Evolutionary conservation across 2,329 filamentous ascomycete genomes (phyloP).

Genomic region (Talaromyces marneffei): DNA sequence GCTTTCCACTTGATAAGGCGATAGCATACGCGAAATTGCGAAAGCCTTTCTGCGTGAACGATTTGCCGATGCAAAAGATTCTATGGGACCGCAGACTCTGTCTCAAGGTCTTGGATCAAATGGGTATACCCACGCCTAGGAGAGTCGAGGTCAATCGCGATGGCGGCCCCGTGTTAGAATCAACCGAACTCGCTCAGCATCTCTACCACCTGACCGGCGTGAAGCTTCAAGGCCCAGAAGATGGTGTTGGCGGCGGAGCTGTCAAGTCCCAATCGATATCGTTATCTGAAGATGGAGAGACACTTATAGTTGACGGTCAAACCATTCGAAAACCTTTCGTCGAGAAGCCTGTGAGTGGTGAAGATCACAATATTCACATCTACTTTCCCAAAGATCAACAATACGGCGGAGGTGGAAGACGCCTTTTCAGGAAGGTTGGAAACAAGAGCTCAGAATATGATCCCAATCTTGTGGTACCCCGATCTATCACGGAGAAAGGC

Average conservation of each 20-base stretch:
- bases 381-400: conserved; percentile 75
- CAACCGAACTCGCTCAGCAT: conserved; percentile 71
- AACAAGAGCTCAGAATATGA: conserved; percentile 98
- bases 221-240: conserved; percentile 61
- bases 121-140: conserved; percentile 82
- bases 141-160: conserved; percentile 89
- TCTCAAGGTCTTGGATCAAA: conserved; percentile 77
- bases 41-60: conserved; percentile 96
- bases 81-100: conserved; percentile 93
- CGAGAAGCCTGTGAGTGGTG: conserved; percentile 95
- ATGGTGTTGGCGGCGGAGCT: conserved; percentile 58
- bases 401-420: conserved; percentile 79
- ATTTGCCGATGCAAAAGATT: conserved; percentile 94
- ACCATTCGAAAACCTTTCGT: conserved; percentile 88
- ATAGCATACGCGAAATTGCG: conserved; percentile 90
- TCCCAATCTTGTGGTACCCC: conserved; percentile 65
- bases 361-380: conserved; percentile 98
- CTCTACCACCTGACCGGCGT: conserved; percentile 77
- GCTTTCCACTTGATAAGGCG: conserved; percentile 93
- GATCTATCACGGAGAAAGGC: conserved; percentile 71
- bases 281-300: conserved; percentile 83
- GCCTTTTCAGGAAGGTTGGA: conserved; percentile 92
- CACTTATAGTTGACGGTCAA: conserved; percentile 77
- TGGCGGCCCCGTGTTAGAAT: conserved; percentile 75
- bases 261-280: conserved; percentile 63